These are phyloP conservation scores for Botrytis porri DNA, from an alignment of 2,329 filamentous ascomycete species.

Conservation along the genomic window DNA sequence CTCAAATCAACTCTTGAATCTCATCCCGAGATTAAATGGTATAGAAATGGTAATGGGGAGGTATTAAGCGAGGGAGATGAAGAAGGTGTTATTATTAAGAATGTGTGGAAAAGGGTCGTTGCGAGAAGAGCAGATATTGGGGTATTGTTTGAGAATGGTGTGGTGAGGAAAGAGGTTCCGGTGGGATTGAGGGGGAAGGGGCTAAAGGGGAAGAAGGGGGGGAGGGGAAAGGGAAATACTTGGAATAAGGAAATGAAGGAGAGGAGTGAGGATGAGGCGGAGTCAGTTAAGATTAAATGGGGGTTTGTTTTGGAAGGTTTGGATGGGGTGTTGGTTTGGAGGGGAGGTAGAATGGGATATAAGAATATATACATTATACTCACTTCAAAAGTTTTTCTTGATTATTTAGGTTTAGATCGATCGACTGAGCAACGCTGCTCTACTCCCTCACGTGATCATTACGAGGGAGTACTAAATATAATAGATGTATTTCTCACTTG, in stretches of 20 bases:
- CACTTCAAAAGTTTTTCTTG: no score
- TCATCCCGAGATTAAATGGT: conserved; percentile 40
- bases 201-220: conserved; percentile 39
- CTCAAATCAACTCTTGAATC: conserved; percentile 39
- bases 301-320: neutral
- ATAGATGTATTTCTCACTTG: no score
- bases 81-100: conserved; percentile 36
- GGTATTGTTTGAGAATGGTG: conserved; percentile 44
- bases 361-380: no score
- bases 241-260: conserved; percentile 36
- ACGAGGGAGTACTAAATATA: no score
- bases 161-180: conserved; percentile 45
- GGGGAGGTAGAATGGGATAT: neutral
- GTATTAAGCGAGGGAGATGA: conserved; percentile 39
- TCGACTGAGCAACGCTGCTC: no score
- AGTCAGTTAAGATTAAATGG: conserved; percentile 4
- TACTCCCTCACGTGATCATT: no score
- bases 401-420: no score
- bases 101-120: conserved; percentile 44
- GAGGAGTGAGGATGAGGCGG: conserved; percentile 33
- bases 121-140: conserved; percentile 44
- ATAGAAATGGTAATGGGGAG: conserved; percentile 40
- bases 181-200: conserved; percentile 44
- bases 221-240: conserved; percentile 42
- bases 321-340: neutral